Base-by-base conservation (phyloP, 192 early-diverging fungal species). In the Kickxella alabastrina region DNA sequence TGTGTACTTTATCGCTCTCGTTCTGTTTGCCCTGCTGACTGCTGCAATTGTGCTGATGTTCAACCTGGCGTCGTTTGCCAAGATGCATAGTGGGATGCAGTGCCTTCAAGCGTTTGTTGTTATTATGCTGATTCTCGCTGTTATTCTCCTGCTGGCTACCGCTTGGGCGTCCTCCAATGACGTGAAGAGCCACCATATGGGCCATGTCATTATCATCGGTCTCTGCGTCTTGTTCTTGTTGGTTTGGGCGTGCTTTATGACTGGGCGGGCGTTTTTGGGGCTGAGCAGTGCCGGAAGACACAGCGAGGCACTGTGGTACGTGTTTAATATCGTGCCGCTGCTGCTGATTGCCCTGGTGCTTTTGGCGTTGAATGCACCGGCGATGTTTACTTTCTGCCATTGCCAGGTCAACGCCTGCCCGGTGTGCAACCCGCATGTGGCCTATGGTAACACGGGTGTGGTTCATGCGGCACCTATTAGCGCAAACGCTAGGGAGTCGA, bases 301-400 rank as follows among this genome's bases (percentile, higher is more conserved):
- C 8, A 73, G 70, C 63, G 70, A 73, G 57, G 69, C 59, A 9
- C 63, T 73, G 50, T 73, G 70, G 70, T 73, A 73, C 32, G 32
- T 73, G 10, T 73, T 73, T 39, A 59, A 59, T 36, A 62, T 73
- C 26, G 59, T 65, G 46, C 62, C 62, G 38, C 50, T 73, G 62
- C 41, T 73, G 44, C 47, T 73, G 18, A 45, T 73, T 18, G 69
- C 69, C 12, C 25, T 73, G 10, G 55, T 73, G 25, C 46, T 73
- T 58, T 46, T 73, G 19, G 69, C 46, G 42, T 51, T 73, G 8
- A 73, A 73, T 54, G 69, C 69, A 10, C 69, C 69, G 27, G 24
- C 45, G 6, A 62, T 73, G 58, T 73, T 73, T 29, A 73, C 69
- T 34, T 73, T 73, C 69, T 65, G 61, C 51, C 62, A 73, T 24